Percentiles rank a stretch among this genome's conserved stretches.
phyloP scores from a whole-genome alignment of 169 alveolate genomes.

The Plasmodium berghei region DNA sequence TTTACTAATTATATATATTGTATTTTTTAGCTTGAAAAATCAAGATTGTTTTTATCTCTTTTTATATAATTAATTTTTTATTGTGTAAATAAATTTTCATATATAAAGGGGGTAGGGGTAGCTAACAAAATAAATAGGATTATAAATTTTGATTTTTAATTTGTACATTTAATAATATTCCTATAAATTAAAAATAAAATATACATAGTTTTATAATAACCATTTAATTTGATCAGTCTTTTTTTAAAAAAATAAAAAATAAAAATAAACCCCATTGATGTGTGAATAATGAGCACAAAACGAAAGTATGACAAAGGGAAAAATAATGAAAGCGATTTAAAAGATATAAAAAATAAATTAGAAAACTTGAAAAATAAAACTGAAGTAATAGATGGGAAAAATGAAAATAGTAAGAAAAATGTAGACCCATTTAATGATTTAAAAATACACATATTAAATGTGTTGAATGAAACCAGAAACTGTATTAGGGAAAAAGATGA shows the following conservation, averaged over 20 bases:
- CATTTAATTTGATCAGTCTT: no score
- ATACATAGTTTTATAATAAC: no score
- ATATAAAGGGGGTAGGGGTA: no score
- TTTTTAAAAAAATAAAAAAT: background rate
- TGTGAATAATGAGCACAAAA: constrained; percentile 31
- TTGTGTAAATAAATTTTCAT: no score
- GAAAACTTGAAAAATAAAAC: constrained; percentile 53
- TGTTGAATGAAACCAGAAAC: constrained; percentile 59
- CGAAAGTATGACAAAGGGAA: constrained; percentile 4
- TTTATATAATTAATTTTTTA: no score
- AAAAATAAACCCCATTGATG: background rate
- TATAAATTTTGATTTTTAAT: no score
- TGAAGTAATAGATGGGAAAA: constrained; percentile 20
- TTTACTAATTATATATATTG: no score
- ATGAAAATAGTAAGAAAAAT: constrained; percentile 20
- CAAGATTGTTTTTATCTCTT: no score
- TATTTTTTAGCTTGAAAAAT: no score
- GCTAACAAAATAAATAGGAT: no score
- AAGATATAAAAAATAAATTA: constrained; percentile 31
- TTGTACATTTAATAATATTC: no score
- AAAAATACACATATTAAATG: constrained; percentile 57
- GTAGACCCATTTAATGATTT: constrained; percentile 61
- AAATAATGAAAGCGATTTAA: constrained; percentile 22
- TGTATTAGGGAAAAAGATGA: constrained; percentile 62
- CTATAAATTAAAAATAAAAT: no score